Evolutionary conservation across 2,329 filamentous ascomycete genomes (phyloP).

Genomic region (Bipolaris victoriae): DNA sequence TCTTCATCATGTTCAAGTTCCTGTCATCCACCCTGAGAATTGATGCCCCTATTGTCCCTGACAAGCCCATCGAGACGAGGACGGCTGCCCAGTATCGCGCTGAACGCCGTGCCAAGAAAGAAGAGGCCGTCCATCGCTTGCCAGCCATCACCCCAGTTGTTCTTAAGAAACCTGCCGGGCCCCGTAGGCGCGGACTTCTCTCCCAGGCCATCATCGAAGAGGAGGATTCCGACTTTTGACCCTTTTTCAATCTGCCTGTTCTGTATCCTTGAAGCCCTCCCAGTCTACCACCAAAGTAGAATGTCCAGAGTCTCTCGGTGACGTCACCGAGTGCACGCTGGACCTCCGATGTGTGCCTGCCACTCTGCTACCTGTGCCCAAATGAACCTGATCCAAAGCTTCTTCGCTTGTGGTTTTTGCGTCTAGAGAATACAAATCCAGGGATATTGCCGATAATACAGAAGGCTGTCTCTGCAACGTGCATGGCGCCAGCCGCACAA

Average conservation of each 20-base stretch:
- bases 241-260: not conserved
- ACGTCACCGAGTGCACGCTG: conserved; percentile 2
- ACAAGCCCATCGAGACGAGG: conserved; percentile 17
- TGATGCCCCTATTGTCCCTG: conserved; percentile 29
- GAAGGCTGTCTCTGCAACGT: not conserved
- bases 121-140: conserved; percentile 21
- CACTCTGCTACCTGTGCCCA: not conserved
- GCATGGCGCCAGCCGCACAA: not conserved
- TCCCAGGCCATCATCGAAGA: conserved; percentile 75
- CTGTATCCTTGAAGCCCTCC: not conserved
- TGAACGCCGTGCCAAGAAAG: conserved; percentile 35
- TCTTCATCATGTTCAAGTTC: conserved; percentile 64
- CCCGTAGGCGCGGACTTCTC: conserved; percentile 57
- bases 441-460: not conserved
- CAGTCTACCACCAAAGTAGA: conserved; percentile 5
- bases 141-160: conserved; percentile 24
- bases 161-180: conserved; percentile 39
- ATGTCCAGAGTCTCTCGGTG: conserved; percentile 8
- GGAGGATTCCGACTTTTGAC: conserved; percentile 62
- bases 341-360: not conserved
- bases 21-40: conserved; percentile 60
- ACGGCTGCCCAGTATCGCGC: conserved; percentile 41
- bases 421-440: not conserved
- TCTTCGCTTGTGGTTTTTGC: not conserved
- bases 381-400: not conserved